Base-by-base conservation (phyloP, 441 rosid genomes). In the Melastoma candidum region DNA sequence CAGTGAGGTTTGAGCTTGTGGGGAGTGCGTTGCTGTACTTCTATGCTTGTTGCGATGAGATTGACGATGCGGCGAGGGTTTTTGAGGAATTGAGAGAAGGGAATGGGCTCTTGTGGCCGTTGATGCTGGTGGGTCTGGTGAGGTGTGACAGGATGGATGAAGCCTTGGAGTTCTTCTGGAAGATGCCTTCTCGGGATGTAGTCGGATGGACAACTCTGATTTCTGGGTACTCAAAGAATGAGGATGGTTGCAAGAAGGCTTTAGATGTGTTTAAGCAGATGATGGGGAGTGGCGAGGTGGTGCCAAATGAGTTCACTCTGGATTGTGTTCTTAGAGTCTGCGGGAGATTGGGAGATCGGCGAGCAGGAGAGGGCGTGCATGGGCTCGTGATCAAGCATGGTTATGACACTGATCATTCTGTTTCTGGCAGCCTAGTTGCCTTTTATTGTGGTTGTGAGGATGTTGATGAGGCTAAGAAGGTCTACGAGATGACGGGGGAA, bases 241-340 rank as follows among this genome's bases (percentile, higher is more conserved):
- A 66, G 26, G 54, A 54, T 46, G 59, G 63, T 27, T 63, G 65
- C 47, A 54, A 69, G 64, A 76, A 52, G 67, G 87, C 82, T 49
- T 41, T 78, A 66, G 62, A 65, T 36, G 57, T 78, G 75, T 81
- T 81, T 60, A 22, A 26, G 53, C 51, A 53, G 77, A 76, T 71
- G 68, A 71, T 72, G 57, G 59, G 44, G 53, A 53, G 56, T 43
- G 62, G 65, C 44, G 78, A 72, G 49, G 77, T 58, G 47, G 57
- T 14, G 36, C 87, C 82, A 7, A 74, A 78, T 57, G 87, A 76
- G 63, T 78, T 68, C 53, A 78, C 80, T 9, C 65, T 78, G 17
- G 79, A 81, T 68, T 65, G 68, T 65, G 76, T 74, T 39, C 43
- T 64, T 50, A 75, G 80, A 60, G 73, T 72, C 52, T 74, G 72